These are phyloP conservation scores for Suillus subaureus DNA, from an alignment of 768 basidiomycete genomes.

Conservation along the genomic window DNA sequence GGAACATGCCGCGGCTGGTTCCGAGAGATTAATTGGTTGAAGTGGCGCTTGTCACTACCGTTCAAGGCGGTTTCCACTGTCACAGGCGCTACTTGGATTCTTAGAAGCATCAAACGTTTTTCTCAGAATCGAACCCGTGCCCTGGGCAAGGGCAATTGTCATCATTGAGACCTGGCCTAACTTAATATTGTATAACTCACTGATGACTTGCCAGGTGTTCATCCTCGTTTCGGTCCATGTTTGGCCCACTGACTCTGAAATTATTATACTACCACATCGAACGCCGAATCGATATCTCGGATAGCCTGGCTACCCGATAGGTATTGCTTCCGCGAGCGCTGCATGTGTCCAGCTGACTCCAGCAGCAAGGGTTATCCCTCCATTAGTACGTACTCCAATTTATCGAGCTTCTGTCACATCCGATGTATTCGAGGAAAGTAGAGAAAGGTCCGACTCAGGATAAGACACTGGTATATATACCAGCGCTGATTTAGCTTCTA, in stretches of 20 bases:
- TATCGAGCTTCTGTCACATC: not conserved
- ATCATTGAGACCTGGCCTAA: not conserved
- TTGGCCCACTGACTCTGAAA: not conserved
- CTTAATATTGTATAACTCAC: not conserved
- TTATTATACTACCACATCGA: not conserved
- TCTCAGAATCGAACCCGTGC: not conserved
- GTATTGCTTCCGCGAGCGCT: not conserved
- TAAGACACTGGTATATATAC: not conserved
- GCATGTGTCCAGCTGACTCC: not conserved
- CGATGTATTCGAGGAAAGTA: not conserved
- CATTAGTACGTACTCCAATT: not conserved
- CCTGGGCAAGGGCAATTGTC: not conserved
- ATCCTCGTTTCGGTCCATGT: not conserved
- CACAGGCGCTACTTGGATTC: not conserved
- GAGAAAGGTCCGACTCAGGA: not conserved
- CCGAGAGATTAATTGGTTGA: not conserved
- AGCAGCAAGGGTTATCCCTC: not conserved
- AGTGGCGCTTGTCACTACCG: slow-evolving; percentile 1
- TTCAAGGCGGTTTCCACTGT: not conserved
- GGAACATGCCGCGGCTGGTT: not conserved
- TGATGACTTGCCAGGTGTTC: not conserved
- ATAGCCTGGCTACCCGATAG: not conserved
- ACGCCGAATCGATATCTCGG: slow-evolving; percentile 3
- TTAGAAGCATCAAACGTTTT: not conserved
- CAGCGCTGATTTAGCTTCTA: not conserved